Evolutionary conservation across 2,329 filamentous ascomycete genomes (phyloP).

Genomic region (Westerdykella aurantiaca): DNA sequence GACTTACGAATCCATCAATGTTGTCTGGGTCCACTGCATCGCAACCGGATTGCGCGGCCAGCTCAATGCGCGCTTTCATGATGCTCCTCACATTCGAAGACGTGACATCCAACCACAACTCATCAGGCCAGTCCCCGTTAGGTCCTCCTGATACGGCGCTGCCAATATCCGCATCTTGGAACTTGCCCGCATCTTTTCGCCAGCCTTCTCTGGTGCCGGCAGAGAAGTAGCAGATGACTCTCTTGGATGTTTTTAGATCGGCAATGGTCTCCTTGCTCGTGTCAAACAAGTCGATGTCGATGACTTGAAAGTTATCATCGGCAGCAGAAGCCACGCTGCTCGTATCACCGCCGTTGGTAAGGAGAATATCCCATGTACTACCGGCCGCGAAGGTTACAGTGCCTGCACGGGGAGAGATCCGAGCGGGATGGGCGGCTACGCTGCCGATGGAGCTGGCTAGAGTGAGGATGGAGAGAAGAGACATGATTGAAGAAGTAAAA

Average conservation of each 20-base stretch:
- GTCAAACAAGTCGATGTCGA: constrained; percentile 57
- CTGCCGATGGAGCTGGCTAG: constrained; percentile 3
- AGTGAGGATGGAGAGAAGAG: constrained; percentile 3
- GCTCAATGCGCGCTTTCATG: constrained; percentile 55
- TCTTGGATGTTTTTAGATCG: constrained; percentile 45
- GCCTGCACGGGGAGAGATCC: constrained; percentile 1
- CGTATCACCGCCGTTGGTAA: constrained; percentile 3
- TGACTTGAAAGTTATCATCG: constrained; percentile 48
- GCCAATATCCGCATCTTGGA: constrained; percentile 48
- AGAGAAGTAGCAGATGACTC: constrained; percentile 69
- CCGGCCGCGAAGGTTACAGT: constrained; percentile 10
- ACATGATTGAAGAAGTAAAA: constrained; percentile 3
- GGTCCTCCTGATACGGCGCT: constrained; percentile 46
- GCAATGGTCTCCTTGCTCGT: constrained; percentile 44
- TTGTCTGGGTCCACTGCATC: constrained; percentile 66
- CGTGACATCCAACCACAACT: constrained; percentile 60
- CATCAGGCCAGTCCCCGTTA: constrained; percentile 49
- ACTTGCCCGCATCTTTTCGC: constrained; percentile 32
- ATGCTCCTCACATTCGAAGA: constrained; percentile 54
- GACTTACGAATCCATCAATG: constrained; percentile 55
- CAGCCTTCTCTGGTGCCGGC: constrained; percentile 61
- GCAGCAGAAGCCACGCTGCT: constrained; percentile 47
- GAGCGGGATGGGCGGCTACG: constrained; percentile 3
- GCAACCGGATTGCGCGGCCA: constrained; percentile 57
- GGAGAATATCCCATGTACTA: constrained; percentile 15